Conservation (phyloP, 2,329 filamentous ascomycete species). For the Trichoderma sp. region DNA sequence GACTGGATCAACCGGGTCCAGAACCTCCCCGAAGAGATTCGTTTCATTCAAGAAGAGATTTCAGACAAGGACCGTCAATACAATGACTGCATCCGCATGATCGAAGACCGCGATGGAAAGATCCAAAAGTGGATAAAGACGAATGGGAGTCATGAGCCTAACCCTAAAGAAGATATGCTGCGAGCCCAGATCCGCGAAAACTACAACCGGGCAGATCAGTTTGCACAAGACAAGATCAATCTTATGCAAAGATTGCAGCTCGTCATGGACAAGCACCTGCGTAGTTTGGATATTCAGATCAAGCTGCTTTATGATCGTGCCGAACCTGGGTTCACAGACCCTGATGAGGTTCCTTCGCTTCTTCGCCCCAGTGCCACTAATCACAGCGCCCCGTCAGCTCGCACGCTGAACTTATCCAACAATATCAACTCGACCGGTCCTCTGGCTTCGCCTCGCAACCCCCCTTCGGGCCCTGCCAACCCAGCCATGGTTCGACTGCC, state of each 20-base stretch:
- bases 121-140: slow-evolving; percentile 82
- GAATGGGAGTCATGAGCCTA: slow-evolving; percentile 72
- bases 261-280: slow-evolving; percentile 65
- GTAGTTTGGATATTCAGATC: slow-evolving; percentile 65
- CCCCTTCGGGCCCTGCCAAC: slow-evolving; percentile 43
- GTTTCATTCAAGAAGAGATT: slow-evolving; percentile 83
- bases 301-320: slow-evolving; percentile 64
- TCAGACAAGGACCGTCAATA: slow-evolving; percentile 77
- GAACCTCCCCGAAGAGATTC: slow-evolving; percentile 81
- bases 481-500: slow-evolving; percentile 49
- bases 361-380: slow-evolving; percentile 62
- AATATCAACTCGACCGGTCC: slow-evolving; percentile 38
- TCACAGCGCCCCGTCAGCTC: slow-evolving; percentile 47
- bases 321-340: slow-evolving; percentile 64
- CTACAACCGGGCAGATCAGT: slow-evolving; percentile 68
- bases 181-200: slow-evolving; percentile 68
- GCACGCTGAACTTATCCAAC: slow-evolving; percentile 50
- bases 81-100: slow-evolving; percentile 68
- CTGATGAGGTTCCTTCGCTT: slow-evolving; percentile 65
- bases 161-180: slow-evolving; percentile 74
- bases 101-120: slow-evolving; percentile 72
- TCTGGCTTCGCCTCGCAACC: slow-evolving; percentile 36
- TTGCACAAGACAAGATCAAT: slow-evolving; percentile 75
- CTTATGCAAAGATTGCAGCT: slow-evolving; percentile 67
- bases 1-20: slow-evolving; percentile 76